phyloP scores from a whole-genome alignment of 2,329 filamentous ascomycete genomes.

The Leptographium radiaticola region DNA sequence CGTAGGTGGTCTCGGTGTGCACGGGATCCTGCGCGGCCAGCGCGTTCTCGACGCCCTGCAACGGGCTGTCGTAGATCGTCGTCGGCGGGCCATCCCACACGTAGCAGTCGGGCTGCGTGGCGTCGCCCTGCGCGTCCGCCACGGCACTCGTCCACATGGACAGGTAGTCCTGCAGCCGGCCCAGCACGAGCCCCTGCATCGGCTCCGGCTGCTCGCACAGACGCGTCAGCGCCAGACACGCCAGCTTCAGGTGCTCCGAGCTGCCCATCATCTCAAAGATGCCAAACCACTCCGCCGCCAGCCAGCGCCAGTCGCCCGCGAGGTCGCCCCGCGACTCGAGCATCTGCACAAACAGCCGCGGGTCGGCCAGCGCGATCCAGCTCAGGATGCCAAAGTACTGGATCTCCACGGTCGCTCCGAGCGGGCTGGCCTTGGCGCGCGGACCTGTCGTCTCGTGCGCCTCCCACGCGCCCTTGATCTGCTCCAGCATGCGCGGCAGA shows the following conservation, averaged over 20 bases:
- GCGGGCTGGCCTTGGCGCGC: conserved; percentile 44
- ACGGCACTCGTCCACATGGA: conserved; percentile 63
- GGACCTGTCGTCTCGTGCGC: conserved; percentile 75
- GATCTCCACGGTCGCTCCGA: conserved; percentile 65
- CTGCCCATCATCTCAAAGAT: conserved; percentile 57
- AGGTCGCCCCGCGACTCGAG: conserved; percentile 29
- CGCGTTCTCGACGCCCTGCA: conserved; percentile 38
- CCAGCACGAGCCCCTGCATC: conserved; percentile 43
- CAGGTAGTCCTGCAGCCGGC: conserved; percentile 58
- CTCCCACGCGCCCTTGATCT: conserved; percentile 55
- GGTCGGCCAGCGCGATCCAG: conserved; percentile 62
- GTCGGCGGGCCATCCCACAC: conserved; percentile 26
- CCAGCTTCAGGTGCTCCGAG: conserved; percentile 54
- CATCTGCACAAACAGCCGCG: conserved; percentile 51
- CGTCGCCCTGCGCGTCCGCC: conserved; percentile 46
- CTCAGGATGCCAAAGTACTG: conserved; percentile 79
- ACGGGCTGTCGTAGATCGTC: conserved; percentile 43
- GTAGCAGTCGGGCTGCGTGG: conserved; percentile 37
- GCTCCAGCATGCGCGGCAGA: conserved; percentile 49
- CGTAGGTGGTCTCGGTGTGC: conserved; percentile 49
- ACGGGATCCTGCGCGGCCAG: conserved; percentile 50
- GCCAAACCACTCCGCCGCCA: conserved; percentile 52
- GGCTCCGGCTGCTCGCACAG: conserved; percentile 51
- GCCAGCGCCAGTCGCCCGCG: conserved; percentile 45
- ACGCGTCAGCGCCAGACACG: conserved; percentile 58